These are phyloP conservation scores for Coemansia sp. DNA, from an alignment of 192 early-diverging fungal genomes.

Conservation along the genomic window DNA sequence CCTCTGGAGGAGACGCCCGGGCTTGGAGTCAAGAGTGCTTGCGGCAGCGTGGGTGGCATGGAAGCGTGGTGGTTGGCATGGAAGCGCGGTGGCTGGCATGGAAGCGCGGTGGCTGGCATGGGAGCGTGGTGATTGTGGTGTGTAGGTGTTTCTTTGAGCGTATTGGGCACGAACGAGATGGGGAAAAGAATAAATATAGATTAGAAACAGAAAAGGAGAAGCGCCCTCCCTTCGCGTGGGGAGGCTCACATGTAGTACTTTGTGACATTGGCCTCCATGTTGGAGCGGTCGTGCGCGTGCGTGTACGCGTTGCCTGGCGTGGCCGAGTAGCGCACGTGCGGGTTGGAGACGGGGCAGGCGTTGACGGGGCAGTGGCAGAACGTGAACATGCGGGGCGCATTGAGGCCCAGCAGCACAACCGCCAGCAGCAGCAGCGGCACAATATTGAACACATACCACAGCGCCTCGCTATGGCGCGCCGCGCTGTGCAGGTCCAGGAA, in stretches of 20 bases:
- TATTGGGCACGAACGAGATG: not conserved
- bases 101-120: too few relatives aligned
- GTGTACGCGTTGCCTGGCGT: conserved; percentile 15
- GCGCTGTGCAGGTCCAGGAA: conserved; percentile 42
- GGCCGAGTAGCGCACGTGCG: conserved; percentile 42
- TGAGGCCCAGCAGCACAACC: conserved; percentile 42
- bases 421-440: conserved; percentile 48
- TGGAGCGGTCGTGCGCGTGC: conserved; percentile 16
- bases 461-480: conserved; percentile 45
- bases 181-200: not conserved
- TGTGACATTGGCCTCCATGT: conserved; percentile 26
- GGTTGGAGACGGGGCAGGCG: conserved; percentile 45
- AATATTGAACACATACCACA: conserved; percentile 53
- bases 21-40: too few relatives aligned
- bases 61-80: too few relatives aligned
- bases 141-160: too few relatives aligned
- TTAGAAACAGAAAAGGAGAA: too few relatives aligned
- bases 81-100: too few relatives aligned
- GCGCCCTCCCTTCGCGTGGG: too few relatives aligned
- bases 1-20: too few relatives aligned
- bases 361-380: conserved; percentile 56
- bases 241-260: conserved; percentile 43
- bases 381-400: conserved; percentile 50
- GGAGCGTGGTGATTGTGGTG: too few relatives aligned
- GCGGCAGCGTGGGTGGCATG: too few relatives aligned